Conservation (phyloP, 148 eudicot genomes). For the Selenicereus undatus region DNA sequence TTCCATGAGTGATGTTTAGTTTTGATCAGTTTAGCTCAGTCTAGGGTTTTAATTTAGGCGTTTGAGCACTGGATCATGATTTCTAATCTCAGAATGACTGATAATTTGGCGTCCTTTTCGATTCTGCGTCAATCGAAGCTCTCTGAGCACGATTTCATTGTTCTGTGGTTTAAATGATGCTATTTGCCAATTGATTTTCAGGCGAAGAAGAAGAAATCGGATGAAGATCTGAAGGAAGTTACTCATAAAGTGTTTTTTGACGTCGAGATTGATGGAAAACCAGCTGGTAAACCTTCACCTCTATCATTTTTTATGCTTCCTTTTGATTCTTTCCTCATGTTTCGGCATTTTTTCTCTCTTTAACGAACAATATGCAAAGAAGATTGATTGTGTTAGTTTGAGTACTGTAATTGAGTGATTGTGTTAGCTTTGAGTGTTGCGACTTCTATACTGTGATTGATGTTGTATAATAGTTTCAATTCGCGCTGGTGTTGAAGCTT, state of each 20-base stretch:
- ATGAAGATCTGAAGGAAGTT: constrained; percentile 67
- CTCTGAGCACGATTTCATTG: neutral
- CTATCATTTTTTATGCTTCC: neutral
- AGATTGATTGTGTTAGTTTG: no score
- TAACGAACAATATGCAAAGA: neutral
- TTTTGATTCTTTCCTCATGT: neutral
- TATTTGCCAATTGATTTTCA: constrained; percentile 21
- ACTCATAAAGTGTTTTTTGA: constrained; percentile 92
- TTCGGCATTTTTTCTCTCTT: neutral
- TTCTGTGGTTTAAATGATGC: neutral
- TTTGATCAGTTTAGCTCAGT: neutral
- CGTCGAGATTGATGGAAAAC: constrained; percentile 81
- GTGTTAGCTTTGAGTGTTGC: neutral
- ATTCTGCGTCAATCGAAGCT: neutral
- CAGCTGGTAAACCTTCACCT: constrained; percentile 55
- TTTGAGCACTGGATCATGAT: constrained; percentile 8
- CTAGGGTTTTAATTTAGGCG: constrained; percentile 10
- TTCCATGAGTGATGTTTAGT: neutral
- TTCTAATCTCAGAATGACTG: neutral
- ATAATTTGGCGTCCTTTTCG: neutral
- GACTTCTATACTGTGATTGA: neutral
- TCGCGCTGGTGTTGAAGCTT: neutral
- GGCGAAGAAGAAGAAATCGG: constrained; percentile 88
- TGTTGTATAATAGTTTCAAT: neutral
- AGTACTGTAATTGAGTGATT: no score